These are phyloP conservation scores for Proliferodiscus dingleyae DNA, from an alignment of 2,329 filamentous ascomycete species.

Conservation along the genomic window DNA sequence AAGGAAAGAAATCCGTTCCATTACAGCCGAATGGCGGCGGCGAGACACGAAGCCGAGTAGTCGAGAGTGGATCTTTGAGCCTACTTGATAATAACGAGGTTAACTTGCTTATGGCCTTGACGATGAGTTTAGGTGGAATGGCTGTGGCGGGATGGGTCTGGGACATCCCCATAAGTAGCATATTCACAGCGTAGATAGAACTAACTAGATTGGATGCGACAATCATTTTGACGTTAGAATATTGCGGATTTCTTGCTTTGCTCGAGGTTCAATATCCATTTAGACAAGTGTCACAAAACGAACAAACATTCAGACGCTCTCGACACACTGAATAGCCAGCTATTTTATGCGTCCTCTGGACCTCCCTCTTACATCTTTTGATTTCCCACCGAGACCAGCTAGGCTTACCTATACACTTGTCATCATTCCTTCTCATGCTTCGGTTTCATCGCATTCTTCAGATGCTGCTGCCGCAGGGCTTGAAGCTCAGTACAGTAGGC, in stretches of 20 bases:
- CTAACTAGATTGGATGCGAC: neutral
- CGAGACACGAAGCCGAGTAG: slow-evolving; percentile 43
- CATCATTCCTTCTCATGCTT: neutral
- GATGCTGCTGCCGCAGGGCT: neutral
- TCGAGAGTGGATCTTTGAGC: slow-evolving; percentile 63
- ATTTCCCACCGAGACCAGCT: neutral
- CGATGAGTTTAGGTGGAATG: slow-evolving; percentile 78
- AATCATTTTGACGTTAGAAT: neutral
- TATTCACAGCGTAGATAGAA: slow-evolving; percentile 29
- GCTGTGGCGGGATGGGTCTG: slow-evolving; percentile 56
- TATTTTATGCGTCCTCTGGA: too few species aligned
- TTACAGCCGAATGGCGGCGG: slow-evolving; percentile 40
- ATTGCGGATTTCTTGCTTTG: neutral
- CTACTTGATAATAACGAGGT: slow-evolving; percentile 93
- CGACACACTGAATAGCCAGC: too few species aligned
- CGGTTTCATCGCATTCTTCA: neutral
- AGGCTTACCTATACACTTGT: neutral
- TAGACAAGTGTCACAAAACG: too few species aligned
- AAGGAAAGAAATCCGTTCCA: slow-evolving; percentile 41
- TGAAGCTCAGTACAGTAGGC: neutral
- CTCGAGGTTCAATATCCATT: too few species aligned
- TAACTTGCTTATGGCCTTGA: slow-evolving; percentile 83
- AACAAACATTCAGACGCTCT: too few species aligned
- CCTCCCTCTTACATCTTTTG: neutral
- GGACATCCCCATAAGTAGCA: slow-evolving; percentile 46